A percentile compares a stretch with the other conserved stretches of the same genome.
These are phyloP conservation scores for Senna tora DNA, from an alignment of 306 rosid species.

Conservation along the genomic window DNA sequence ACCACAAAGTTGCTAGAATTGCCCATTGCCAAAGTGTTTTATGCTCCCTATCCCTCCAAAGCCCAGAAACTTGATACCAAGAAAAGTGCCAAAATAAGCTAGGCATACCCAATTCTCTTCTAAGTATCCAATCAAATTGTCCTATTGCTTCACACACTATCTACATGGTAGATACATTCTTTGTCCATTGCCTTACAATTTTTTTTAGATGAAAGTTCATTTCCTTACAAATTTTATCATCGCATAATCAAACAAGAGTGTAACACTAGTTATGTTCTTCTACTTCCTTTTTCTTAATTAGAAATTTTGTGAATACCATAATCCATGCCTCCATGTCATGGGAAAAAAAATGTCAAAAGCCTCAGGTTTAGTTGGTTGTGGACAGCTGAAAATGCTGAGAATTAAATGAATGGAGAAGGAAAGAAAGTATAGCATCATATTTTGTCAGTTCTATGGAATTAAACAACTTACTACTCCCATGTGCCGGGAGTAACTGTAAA, in stretches of 20 bases:
- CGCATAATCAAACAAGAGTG: background rate
- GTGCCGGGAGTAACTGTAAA: slow-evolving; percentile 10
- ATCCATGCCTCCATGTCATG: background rate
- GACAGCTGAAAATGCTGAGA: background rate
- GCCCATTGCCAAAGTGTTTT: too few species aligned
- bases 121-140: too few species aligned
- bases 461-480: background rate
- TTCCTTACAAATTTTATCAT: background rate
- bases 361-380: background rate
- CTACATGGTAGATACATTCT: background rate
- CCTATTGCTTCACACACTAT: too few species aligned
- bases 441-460: background rate
- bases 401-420: background rate
- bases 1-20: too few species aligned
- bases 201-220: background rate
- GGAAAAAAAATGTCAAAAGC: background rate
- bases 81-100: too few species aligned
- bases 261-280: background rate
- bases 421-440: background rate
- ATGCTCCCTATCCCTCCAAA: too few species aligned
- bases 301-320: background rate
- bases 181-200: background rate
- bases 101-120: too few species aligned
- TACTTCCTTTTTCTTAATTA: background rate
- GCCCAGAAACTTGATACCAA: too few species aligned